Evolutionary conservation across 208 protist species (phyloP), one percentile per base, ranked within the genome.

Genomic region (Novymonas esmeraldas): DNA sequence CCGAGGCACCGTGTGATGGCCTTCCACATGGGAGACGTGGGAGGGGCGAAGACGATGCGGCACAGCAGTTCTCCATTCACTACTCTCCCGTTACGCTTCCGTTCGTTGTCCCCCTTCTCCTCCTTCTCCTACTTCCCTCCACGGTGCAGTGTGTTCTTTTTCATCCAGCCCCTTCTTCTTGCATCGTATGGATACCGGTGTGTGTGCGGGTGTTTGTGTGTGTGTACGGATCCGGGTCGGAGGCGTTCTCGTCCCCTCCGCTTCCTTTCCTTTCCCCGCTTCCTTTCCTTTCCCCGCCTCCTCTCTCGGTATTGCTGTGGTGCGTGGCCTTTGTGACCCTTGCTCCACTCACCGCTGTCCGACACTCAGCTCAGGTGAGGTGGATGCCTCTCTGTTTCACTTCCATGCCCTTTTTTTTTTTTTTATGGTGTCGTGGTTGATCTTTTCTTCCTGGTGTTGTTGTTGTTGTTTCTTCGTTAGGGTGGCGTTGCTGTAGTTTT

Each of bases 221-320:
- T 52, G 20, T 44, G 11, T 44, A 1, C 2, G 11, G 39, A 44
- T 44, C 39, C 18, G 10, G 16, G 10, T 44, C 6, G 18, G 46
- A 34, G 11, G 5, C 20, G 10, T 20, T n/a, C 20, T n/a, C 20
- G 24, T 51, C 46, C 14, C 46, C 28, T 9, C 18, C 24, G 24
- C 39, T 49, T 26, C 44, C 14, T 18, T 31, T 28, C 6, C 18
- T 54, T 54, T 42, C 28, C 51, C 14, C n/a, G 11, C 31, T 72
- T 68, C 59, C 22, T 14, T 72, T 62, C 44, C 18, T 65, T 24
- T 66, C 29, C n/a, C 39, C 42, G 16, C 44, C 46, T 51, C 62
- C 14, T 36, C 4, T 63, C 64, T 6, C 51, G 26, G 14, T 65
- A 52, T 58, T 28, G 24, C 33, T 50, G 14, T 29, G 16, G 44